Base-by-base conservation (phyloP, 495 filamentous ascomycete genomes). In the Chaetomidium leptoderma region DNA sequence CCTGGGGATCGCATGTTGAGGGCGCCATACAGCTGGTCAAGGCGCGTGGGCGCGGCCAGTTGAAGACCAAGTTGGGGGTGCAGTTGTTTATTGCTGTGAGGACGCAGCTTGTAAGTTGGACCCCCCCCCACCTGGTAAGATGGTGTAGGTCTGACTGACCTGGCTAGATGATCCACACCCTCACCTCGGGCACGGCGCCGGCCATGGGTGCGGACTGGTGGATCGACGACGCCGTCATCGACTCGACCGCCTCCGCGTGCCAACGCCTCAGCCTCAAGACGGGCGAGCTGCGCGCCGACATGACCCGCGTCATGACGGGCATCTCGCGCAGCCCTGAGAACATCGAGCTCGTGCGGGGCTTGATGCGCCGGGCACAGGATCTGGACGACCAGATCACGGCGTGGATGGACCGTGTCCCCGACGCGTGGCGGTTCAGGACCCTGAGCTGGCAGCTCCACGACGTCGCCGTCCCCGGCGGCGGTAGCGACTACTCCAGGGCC, bases 21-120 rank as follows among this genome's bases (percentile, higher is more conserved):
- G 81, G 80, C 24, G 81, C 81, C 10, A 74, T 78, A 27, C 74
- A 80, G 47, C 68, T 84, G 40, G 77, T 81, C 37, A 77, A 75
- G 60, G 70, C 78, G 7, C 73, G 81, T 30, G 81, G 81, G 5
- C 70, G 70, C 59, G 76, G 77, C 55, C 77, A 81, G 58, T 46
- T 81, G 26, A 65, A 70, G n/a, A 80, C 73, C 1, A 70, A 72
- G 48, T 58, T 71, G 21, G 80, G 80, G 2, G 55, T 78, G 32
- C 63, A 70, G 44, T 66, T 84, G 4, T 84, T 84, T 63, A 62
- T 72, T 37, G 74, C 73, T n/a, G 78, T 84, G 1, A 66, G 79
- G 21, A 74, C 71, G 2, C 76, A 82, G 53, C 77, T 82, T 64
- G 78, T 82, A 64, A 55, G 74, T 59, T 11, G 21, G 23, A 13